Evolutionary conservation across 1,284 basidiomycete species (phyloP), one percentile per base, ranked within the genome.

Genomic region (Limonomyces culmigenus): DNA sequence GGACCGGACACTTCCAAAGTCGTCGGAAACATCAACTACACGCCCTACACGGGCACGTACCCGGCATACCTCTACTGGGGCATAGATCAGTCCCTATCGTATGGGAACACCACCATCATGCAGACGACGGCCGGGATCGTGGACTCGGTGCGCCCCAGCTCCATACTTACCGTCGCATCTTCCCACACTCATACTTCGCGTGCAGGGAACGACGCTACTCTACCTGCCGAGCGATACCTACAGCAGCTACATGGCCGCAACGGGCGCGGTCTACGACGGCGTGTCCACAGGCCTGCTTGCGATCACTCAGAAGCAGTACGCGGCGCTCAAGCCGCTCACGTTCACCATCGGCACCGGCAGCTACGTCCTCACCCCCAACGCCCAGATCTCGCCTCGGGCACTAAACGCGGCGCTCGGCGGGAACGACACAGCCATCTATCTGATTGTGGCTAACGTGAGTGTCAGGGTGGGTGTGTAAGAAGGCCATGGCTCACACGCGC

Each of bases 11-110:
- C 55, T 27, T 53, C 43, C 45, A 69, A 65, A 47, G 65, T 60
- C 53, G 63, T 58, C 13, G 65, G 66, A 1, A 35, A 49, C 10
- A 46, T 75, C 29, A 49, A 46, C 32, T 72, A 58, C 50, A 50
- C 57, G 62, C 58, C 67, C 6, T 25, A 68, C 34, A 74, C 70
- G 2, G 45, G 42, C 10, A 65, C 63, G 2, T 49, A 39, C 6
- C 74, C 73, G 18, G 58, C 71, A 6, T 54, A 45, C 34, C 42
- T 53, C 27, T 77, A 62, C 58, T 78, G 70, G 70, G 75, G 75
- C 29, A 70, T 78, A 44, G 55, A 71, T 47, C 61, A 76, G 52
- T 58, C 60, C 32, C 59, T 78, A 41, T 53, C 50, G n/a, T 76
- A 70, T 42, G 67, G 70, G 17, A 18, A 46, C 4, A 52, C 54